Conservation (phyloP, 495 filamentous ascomycete species). For the Lasiosphaeria hispida region DNA sequence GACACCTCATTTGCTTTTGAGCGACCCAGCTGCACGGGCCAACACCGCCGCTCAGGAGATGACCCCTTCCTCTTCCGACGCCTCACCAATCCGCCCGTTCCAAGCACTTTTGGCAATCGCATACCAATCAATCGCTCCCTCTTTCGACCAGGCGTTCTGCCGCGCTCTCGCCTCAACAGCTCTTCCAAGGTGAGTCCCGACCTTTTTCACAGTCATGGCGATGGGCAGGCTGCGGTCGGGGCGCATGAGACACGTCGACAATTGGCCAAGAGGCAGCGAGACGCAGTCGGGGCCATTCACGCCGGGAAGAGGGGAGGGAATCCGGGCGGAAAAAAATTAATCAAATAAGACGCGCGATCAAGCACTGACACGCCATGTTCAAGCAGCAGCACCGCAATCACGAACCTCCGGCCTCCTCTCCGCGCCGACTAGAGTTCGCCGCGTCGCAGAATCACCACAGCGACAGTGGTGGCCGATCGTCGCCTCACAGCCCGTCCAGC, state of each 20-base stretch:
- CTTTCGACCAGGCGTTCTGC: conserved; percentile 1
- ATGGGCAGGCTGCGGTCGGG: not conserved
- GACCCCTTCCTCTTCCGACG: conserved; percentile 18
- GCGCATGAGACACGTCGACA: conserved; percentile 11
- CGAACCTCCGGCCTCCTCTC: conserved; percentile 15
- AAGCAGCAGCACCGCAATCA: conserved; percentile 19
- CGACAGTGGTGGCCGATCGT: conserved; percentile 16
- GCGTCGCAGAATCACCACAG: conserved; percentile 15
- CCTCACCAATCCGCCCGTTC: conserved; percentile 27
- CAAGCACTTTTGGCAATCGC: conserved; percentile 18
- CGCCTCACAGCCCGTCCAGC: conserved; percentile 20
- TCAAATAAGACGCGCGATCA: conserved; percentile 4
- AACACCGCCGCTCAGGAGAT: conserved; percentile 15
- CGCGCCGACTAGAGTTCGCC: conserved; percentile 18
- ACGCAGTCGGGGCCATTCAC: not conserved
- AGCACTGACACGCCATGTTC: conserved; percentile 28
- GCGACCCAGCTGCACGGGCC: conserved; percentile 22
- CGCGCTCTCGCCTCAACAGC: not conserved
- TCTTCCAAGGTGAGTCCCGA: conserved; percentile 15
- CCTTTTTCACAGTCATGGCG: not conserved
- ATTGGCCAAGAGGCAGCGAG: conserved; percentile 2
- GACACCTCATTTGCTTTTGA: conserved; percentile 32
- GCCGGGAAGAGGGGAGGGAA: not conserved
- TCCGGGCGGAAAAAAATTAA: not conserved
- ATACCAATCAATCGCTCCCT: conserved; percentile 25